Base-by-base conservation (phyloP, 148 eudicot genomes). In the Vaccinium darrowii region DNA sequence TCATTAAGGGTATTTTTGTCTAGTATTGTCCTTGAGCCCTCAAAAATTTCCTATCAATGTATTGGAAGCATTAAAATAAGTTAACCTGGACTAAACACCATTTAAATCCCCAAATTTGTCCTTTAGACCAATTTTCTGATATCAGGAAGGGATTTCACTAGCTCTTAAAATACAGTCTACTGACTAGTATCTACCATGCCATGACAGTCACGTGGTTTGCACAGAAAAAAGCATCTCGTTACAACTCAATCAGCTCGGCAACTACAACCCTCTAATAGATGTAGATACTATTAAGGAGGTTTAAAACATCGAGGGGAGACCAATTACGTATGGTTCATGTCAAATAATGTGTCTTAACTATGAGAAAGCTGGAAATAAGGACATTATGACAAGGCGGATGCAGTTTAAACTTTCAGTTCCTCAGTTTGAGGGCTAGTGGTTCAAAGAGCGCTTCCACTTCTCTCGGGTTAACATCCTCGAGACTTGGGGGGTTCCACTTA, bases 401-500 rank as follows among this genome's bases (percentile, higher is more conserved):
- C 11, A 69, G n/a, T 5, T 83, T 81, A 87, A 51, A 84, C 93
- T 80, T 84, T 89, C 87, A 95, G 87, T 84, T 95, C 99, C 83
- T 87, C 94, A 53, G 69, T 82, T 19, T 86, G 89, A 10, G 92
- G 75, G 87, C 87, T 51, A 95, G 72, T 63, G 93, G 93, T 86
- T 90, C 91, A 67, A 93, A 96, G 25, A 94, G 87, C 49, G 89
- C 86, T 87, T 95, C 99, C 63, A 96, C 88, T 82, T 97, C 95
- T 73, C 82, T 88, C 19, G 84, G 43, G 77, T 95, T 87, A 36
- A 94, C 95, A 84, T 94, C 94, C 75, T 94, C 93, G 51, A 94
- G 51, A 80, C 91, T 92, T 54, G 93, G 67, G 9, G 99, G 98
- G 62, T 89, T 91, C 98, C 98, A 97, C 81, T 93, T 95, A 10